Evolutionary conservation across 2,329 filamentous ascomycete genomes (phyloP).

Genomic region (Colletotrichum sojae): DNA sequence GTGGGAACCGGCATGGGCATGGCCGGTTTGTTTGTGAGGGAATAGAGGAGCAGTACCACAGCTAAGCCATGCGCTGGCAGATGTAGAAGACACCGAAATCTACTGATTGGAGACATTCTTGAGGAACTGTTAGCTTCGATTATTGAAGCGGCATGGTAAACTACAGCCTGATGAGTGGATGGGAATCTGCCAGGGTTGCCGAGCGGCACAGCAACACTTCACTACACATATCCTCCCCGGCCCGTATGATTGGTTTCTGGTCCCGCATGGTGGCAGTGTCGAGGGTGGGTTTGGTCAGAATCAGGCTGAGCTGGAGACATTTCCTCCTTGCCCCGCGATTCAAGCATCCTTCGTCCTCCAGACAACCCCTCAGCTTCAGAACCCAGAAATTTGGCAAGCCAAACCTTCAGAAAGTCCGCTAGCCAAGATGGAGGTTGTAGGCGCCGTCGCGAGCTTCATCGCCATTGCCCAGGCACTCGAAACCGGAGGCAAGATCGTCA

Average conservation of each 20-base stretch:
- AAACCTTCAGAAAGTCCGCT: no score
- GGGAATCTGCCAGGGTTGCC: no score
- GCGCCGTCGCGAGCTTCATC: slow-evolving; percentile 35
- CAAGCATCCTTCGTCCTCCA: neutral
- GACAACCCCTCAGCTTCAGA: no score
- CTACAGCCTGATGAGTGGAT: no score
- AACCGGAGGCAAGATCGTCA: neutral
- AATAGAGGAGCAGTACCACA: slow-evolving; percentile 55
- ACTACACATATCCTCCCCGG: no score
- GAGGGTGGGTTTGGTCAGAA: neutral
- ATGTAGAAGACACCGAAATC: neutral
- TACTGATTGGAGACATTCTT: neutral
- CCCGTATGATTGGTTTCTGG: neutral
- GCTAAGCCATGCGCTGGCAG: no score
- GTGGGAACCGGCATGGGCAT: slow-evolving; percentile 87
- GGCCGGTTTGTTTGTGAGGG: slow-evolving; percentile 76
- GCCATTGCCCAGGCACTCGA: slow-evolving; percentile 34
- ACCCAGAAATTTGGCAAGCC: neutral
- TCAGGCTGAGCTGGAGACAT: neutral
- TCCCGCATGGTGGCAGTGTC: neutral
- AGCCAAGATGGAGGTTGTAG: slow-evolving; percentile 22
- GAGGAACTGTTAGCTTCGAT: neutral
- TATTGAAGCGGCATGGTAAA: no score
- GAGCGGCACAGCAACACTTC: no score
- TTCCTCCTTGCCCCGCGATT: neutral